Evolutionary conservation across 2,329 filamentous ascomycete genomes (phyloP), one percentile per base, ranked within the genome.

Genomic region (Sclerotinia trifoliorum): DNA sequence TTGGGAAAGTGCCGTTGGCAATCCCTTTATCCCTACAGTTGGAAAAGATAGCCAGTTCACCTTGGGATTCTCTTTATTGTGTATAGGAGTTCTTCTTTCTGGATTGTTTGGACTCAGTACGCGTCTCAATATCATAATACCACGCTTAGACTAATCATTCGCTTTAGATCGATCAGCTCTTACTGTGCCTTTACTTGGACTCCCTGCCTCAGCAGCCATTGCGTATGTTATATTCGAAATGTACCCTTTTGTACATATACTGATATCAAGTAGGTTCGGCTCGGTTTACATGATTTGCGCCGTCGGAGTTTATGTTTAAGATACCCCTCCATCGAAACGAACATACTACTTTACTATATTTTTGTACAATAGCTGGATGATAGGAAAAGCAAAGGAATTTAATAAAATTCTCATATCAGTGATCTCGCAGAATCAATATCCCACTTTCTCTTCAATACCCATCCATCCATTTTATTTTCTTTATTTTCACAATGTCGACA

Each of bases 221-320:
- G 94, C 92, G 94, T 98, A 88, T 77, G 92, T 82, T 48, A 26
- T 29, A 35, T n/a, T 42, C 29, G 11, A 21, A 7, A 60, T 52
- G 21, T n/a, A n/a, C 19, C 21, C n/a, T 54, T 15, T 44, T 60
- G 2, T 70, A 62, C 63, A 19, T 2, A 19, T 44, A 64, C 71
- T 75, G 48, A 76, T 19, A 52, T 19, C 32, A 39, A 75, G 35
- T 17, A 97, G 94, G 63, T 91, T 97, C 80, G 95, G 95, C 75
- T 90, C 94, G 63, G 93, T 99, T 57, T 97, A 95, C 82, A 97
- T 97, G 90, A 98, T 99, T 82, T 99, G 95, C 81, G 95, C 94
- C 70, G 95, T 95, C 79, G 95, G 95, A 79, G 95, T 99, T 78
- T 98, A 99, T 88, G 93, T 99, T 80, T 99, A 78, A 70, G 63